phyloP scores from a whole-genome alignment of 169 alveolate species.

The Hepatocystis sp. region DNA sequence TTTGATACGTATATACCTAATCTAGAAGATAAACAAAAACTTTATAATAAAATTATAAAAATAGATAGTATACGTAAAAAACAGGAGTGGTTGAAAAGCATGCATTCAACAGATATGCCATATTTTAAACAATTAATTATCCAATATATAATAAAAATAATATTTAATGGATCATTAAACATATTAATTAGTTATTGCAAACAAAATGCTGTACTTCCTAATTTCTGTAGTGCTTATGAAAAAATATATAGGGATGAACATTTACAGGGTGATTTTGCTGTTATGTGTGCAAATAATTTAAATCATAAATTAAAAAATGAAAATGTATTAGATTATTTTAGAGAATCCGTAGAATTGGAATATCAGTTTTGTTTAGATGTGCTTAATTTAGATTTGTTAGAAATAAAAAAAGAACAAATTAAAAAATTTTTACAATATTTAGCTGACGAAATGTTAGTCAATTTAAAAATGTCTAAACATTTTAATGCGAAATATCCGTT shows the following conservation, averaged over 20 bases:
- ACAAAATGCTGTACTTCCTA: constrained; percentile 49
- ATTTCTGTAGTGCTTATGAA: constrained; percentile 78
- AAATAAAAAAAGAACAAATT: constrained; percentile 78
- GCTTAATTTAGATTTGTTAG: constrained; percentile 68
- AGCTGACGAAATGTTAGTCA: constrained; percentile 78
- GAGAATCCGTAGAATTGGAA: constrained; percentile 79
- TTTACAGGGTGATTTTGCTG: constrained; percentile 80
- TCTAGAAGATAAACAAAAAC: constrained; percentile 30
- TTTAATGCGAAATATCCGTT: constrained; percentile 79
- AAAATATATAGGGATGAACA: constrained; percentile 82
- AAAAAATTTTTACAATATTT: constrained; percentile 75
- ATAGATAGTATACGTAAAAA: constrained; percentile 76
- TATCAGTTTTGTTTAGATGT: constrained; percentile 77
- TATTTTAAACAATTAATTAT: constrained; percentile 48
- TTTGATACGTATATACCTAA: constrained; percentile 65
- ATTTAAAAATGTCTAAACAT: constrained; percentile 78
- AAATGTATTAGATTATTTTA: constrained; percentile 71
- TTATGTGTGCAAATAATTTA: constrained; percentile 79
- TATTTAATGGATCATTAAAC: constrained; percentile 67
- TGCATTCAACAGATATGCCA: constrained; percentile 54
- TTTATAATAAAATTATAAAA: constrained; percentile 71
- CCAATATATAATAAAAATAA: constrained; percentile 53
- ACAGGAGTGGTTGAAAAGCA: constrained; percentile 57
- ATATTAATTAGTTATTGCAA: constrained; percentile 51
- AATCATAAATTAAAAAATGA: constrained; percentile 80